A percentile compares a stretch with the other conserved stretches of the same genome.
phyloP scores from a whole-genome alignment of 306 rosid genomes.

The Macrotyloma uniflorum region DNA sequence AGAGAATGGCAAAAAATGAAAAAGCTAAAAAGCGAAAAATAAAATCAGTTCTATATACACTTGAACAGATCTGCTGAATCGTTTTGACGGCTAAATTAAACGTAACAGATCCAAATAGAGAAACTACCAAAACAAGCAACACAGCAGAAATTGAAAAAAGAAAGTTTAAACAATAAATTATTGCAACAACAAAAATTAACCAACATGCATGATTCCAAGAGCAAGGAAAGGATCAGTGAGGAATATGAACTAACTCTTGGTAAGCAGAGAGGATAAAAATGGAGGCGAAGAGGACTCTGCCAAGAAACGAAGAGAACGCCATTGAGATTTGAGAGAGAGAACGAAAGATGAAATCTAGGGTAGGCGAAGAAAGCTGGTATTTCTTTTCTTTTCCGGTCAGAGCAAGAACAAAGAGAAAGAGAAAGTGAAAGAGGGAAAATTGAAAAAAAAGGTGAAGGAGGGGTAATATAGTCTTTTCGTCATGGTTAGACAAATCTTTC shows the following conservation, averaged over 20 bases:
- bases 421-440: not conserved
- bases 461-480: constrained; percentile 36
- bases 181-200: not conserved
- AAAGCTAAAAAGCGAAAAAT: not conserved
- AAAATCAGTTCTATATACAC: not conserved
- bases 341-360: constrained; percentile 32
- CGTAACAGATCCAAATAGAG: constrained; percentile 46
- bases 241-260: constrained; percentile 53
- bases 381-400: constrained; percentile 39
- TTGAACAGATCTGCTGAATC: constrained; percentile 40
- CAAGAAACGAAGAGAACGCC: constrained; percentile 65
- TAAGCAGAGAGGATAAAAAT: constrained; percentile 64
- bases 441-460: constrained; percentile 35
- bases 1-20: not conserved
- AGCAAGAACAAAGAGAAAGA: not conserved
- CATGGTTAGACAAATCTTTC: not conserved
- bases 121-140: constrained; percentile 13
- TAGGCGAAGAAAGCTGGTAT: not conserved
- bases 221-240: not conserved
- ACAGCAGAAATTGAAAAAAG: not conserved
- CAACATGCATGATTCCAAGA: not conserved
- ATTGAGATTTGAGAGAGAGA: constrained; percentile 27
- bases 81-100: constrained; percentile 7
- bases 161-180: not conserved
- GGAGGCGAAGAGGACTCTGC: constrained; percentile 67